Conservation (phyloP, 352 stramenopile species). For the Phytophthora podocarpi region DNA sequence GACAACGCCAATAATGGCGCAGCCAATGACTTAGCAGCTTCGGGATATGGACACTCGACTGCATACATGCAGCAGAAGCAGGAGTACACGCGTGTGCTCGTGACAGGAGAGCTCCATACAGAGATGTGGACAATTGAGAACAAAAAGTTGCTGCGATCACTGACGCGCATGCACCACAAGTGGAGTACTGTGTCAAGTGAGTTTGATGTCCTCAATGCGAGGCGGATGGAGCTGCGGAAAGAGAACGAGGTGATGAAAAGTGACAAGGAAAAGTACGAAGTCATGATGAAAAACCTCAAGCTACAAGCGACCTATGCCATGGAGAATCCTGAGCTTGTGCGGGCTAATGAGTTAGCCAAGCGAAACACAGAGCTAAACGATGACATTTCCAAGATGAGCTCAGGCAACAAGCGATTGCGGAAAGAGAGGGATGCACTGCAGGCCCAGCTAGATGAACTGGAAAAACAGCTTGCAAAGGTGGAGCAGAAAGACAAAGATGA, state of each 20-base stretch:
- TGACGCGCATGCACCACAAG: constrained; percentile 64
- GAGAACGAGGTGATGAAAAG: constrained; percentile 73
- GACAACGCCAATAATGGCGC: constrained; percentile 19
- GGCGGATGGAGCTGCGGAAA: constrained; percentile 64
- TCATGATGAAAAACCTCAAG: constrained; percentile 88
- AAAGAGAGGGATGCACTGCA: constrained; percentile 82
- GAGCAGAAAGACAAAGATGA: constrained; percentile 46
- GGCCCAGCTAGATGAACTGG: constrained; percentile 66
- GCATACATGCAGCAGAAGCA: constrained; percentile 82
- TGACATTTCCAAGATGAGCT: constrained; percentile 84
- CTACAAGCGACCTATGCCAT: constrained; percentile 70
- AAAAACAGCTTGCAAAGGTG: constrained; percentile 69
- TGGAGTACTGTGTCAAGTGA: constrained; percentile 74
- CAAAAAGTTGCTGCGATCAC: constrained; percentile 73
- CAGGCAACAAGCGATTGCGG: constrained; percentile 81
- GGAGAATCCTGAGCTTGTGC: constrained; percentile 82
- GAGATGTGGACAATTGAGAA: constrained; percentile 89
- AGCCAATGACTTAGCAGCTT: constrained; percentile 4
- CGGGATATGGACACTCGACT: constrained; percentile 45
- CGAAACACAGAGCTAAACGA: constrained; percentile 81
- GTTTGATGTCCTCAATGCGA: constrained; percentile 69
- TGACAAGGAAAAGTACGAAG: constrained; percentile 75
- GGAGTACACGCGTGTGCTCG: constrained; percentile 79
- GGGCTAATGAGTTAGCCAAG: constrained; percentile 73
- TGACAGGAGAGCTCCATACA: constrained; percentile 81